Conservation (phyloP, 1,139 yeast species). For the Lipomyces yarrowii region DNA sequence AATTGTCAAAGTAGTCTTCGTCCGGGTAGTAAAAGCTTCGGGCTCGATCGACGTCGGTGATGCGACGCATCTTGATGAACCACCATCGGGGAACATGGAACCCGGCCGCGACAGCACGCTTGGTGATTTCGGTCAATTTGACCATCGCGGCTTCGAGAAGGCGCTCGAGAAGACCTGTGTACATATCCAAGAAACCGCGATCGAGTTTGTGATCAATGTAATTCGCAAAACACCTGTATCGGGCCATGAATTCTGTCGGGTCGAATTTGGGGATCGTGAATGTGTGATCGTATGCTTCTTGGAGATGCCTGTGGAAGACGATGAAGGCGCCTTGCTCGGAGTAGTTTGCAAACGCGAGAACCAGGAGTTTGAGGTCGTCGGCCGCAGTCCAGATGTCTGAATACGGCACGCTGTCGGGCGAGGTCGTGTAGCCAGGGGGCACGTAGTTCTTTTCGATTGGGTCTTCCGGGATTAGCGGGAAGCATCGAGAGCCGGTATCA, state of each 20-base stretch:
- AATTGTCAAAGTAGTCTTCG: constrained; percentile 4
- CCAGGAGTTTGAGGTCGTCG: constrained; percentile 12
- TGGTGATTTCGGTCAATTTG: not conserved
- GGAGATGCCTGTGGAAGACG: not conserved
- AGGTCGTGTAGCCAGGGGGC: not conserved
- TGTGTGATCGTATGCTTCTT: constrained; percentile 1
- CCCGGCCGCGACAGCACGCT: not conserved
- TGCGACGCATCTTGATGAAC: not conserved
- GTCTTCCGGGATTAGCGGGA: not conserved
- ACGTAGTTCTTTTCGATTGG: not conserved
- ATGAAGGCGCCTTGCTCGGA: constrained; percentile 8
- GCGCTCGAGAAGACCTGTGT: not conserved
- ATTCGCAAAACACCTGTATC: constrained; percentile 5
- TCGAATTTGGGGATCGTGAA: not conserved
- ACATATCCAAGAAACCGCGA: constrained; percentile 1
- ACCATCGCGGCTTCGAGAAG: constrained; percentile 3
- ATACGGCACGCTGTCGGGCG: not conserved
- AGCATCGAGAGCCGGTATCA: not conserved
- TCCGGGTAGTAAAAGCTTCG: constrained; percentile 1
- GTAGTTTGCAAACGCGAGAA: constrained; percentile 6
- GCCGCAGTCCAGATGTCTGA: constrained; percentile 1
- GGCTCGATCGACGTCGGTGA: constrained; percentile 2
- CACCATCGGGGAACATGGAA: constrained; percentile 7
- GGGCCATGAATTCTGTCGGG: not conserved
- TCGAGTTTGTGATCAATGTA: constrained; percentile 5